Conservation (phyloP, 441 rosid species). For the Metrosideros polymorpha region DNA sequence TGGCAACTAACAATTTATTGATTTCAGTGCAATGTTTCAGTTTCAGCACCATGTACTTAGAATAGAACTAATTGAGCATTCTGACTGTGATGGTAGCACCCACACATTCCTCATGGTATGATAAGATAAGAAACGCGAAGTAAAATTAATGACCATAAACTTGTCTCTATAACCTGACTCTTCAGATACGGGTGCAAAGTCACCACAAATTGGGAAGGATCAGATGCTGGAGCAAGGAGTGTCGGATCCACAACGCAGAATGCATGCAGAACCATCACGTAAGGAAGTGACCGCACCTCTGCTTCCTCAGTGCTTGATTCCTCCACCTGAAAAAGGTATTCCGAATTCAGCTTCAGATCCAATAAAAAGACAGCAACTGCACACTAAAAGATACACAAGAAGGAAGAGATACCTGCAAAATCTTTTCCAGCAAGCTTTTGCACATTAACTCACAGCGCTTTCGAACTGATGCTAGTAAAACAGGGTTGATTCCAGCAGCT, state of each 20-base stretch:
- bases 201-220: slow-evolving; percentile 89
- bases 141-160: neutral
- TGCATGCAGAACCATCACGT: slow-evolving; percentile 84
- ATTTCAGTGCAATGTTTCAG: neutral
- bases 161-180: slow-evolving; percentile 56
- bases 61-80: neutral
- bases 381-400: neutral
- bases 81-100: neutral
- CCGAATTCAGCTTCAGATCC: slow-evolving; percentile 1
- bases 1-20: neutral
- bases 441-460: slow-evolving; percentile 96
- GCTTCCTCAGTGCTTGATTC: slow-evolving; percentile 69
- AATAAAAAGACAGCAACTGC: slow-evolving; percentile 9
- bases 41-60: neutral
- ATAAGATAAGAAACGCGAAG: neutral
- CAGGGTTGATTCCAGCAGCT: slow-evolving; percentile 96
- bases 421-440: slow-evolving; percentile 89
- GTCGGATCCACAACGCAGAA: slow-evolving; percentile 95
- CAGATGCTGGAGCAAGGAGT: slow-evolving; percentile 87
- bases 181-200: slow-evolving; percentile 95
- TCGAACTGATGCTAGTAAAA: slow-evolving; percentile 74
- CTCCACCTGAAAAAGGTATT: slow-evolving; percentile 51
- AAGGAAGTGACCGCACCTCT: slow-evolving; percentile 69
- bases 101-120: neutral
- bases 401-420: slow-evolving; percentile 62